Evolutionary conservation across 257 asterid genomes (phyloP).

Genomic region (Salvia splendens): DNA sequence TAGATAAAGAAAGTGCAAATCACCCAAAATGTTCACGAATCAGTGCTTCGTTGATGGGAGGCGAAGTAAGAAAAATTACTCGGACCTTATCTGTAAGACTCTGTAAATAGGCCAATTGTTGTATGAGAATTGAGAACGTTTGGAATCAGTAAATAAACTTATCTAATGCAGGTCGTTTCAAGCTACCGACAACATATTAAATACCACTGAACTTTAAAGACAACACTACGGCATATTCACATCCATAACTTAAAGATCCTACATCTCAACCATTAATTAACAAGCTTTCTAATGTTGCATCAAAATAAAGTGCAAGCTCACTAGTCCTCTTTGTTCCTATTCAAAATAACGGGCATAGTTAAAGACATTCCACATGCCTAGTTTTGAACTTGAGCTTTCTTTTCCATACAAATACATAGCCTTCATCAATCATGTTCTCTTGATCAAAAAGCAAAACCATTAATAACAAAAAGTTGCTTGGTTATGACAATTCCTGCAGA

Average conservation of each 20-base stretch:
- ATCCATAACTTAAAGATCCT: neutral
- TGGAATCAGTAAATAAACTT: neutral
- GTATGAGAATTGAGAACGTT: constrained; percentile 2
- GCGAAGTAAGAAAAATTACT: constrained; percentile 58
- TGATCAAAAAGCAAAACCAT: neutral
- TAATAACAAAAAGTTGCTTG: neutral
- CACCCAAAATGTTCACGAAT: constrained; percentile 52
- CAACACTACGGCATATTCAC: neutral
- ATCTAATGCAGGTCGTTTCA: neutral
- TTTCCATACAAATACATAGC: neutral
- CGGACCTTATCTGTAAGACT: constrained; percentile 57
- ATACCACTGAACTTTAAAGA: neutral
- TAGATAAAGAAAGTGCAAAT: constrained; percentile 10
- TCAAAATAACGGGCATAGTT: neutral
- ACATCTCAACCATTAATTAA: neutral
- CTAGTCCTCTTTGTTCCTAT: neutral
- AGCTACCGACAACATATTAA: neutral
- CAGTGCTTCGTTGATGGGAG: constrained; percentile 58
- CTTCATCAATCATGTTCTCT: constrained; percentile 2
- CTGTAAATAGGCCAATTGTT: constrained; percentile 41
- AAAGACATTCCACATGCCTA: neutral
- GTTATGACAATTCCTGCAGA: constrained; percentile 7
- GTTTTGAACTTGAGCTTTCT: neutral
- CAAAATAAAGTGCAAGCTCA: neutral
- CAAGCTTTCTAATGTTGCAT: neutral